Evolutionary conservation across 2,329 filamentous ascomycete genomes (phyloP), one percentile per base, ranked within the genome.

Genomic region (Pleomassaria siparia): DNA sequence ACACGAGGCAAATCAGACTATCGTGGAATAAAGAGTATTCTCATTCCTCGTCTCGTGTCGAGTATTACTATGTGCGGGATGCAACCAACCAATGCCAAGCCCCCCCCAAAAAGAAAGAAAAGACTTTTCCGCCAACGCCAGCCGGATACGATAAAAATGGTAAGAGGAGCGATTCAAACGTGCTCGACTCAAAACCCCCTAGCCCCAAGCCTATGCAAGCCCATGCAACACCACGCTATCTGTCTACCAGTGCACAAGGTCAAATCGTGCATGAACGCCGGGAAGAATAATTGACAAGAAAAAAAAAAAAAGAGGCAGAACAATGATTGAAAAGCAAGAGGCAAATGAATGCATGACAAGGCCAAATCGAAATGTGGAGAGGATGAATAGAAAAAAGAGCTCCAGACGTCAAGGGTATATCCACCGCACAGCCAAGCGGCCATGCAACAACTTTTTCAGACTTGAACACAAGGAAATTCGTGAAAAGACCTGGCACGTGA

Each of bases 401-500:
- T 24, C 35, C 35, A 21, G 24, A 7, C 7, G 8, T 21, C 21
- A 33, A 12, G 41, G 41, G 41, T 44, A 44, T 44, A 44, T 44
- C 41, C 29, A 33, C 41, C 29, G n/a, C 40, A 20, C 22, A 28
- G 29, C 41, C 41, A 35, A 35, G 10, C 12, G 41, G 28, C 29
- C 21, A 15, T 18, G 6, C 25, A 22, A 22, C 4, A 10, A 12
- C 5, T 22, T 37, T 37, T 13, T 22, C 21, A 24, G 30, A 15
- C 22, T 39, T 21, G n/a, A 11, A 36, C 26, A 44, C 9, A 45
- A 37, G 24, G 25, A 18, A 40, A 29, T 39, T 40, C 41, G 41
- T 45, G 24, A 22, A 15, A 10, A 43, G 49, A 37, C 35, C n/a
- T n/a, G n/a, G n/a, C 20, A 20, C 13, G 18, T 12, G 42, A 22